Percentiles rank a stretch among this genome's conserved stretches.
phyloP scores from a whole-genome alignment of 192 early-diverging fungal species.

The Kickxella alabastrina region DNA sequence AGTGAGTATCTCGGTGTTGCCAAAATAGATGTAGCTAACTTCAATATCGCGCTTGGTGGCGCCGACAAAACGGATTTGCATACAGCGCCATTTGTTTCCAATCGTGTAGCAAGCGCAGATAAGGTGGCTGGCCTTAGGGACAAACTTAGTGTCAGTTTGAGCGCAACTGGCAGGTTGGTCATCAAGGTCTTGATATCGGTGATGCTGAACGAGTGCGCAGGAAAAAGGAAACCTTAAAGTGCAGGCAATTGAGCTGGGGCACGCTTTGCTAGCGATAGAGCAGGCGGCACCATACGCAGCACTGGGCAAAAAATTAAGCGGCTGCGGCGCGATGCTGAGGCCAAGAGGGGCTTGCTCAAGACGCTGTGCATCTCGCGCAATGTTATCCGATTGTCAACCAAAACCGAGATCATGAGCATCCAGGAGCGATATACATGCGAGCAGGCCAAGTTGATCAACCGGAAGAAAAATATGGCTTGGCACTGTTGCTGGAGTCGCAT shows the following conservation, averaged over 20 bases:
- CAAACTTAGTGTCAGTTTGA: no score
- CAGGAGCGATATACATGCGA: slow-evolving; percentile 43
- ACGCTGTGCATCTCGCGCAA: slow-evolving; percentile 48
- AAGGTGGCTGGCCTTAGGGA: no score
- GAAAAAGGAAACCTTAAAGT: slow-evolving; percentile 46
- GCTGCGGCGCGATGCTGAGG: slow-evolving; percentile 36
- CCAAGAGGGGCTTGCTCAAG: slow-evolving; percentile 45
- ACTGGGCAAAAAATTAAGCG: slow-evolving; percentile 38
- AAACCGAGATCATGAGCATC: slow-evolving; percentile 48
- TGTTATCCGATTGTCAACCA: slow-evolving; percentile 38
- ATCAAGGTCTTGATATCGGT: no score
- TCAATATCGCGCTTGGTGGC: no score
- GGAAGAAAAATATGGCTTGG: slow-evolving; percentile 27
- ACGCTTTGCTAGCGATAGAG: slow-evolving; percentile 12
- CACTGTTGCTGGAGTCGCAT: slow-evolving; percentile 31
- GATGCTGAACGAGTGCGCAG: slow-evolving; percentile 44
- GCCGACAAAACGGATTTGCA: no score
- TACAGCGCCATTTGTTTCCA: no score
- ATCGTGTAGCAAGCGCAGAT: no score
- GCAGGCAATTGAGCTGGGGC: slow-evolving; percentile 23
- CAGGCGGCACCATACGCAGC: slow-evolving; percentile 21
- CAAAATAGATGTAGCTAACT: no score
- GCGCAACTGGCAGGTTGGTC: no score
- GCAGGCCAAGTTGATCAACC: slow-evolving; percentile 31
- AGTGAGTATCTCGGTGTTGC: no score